A percentile compares a stretch with the other conserved stretches of the same genome.
phyloP scores from a whole-genome alignment of 2,329 filamentous ascomycete species.

The Tolypocladium ophioglossoides region DNA sequence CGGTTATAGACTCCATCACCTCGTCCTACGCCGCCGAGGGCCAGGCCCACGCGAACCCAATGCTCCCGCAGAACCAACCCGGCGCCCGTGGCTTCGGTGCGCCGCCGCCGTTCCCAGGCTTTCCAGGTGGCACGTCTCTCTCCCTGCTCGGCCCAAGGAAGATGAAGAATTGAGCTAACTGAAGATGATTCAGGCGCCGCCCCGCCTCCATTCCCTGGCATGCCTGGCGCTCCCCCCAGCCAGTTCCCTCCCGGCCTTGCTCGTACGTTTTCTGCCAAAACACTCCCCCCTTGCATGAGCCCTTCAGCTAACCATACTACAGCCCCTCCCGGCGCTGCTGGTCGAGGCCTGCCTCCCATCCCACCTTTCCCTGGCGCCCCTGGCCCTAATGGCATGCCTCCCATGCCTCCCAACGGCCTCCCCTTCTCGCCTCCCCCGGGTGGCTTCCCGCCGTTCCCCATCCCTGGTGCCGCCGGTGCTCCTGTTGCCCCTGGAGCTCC shows the following conservation, averaged over 20 bases:
- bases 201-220: conserved; percentile 49
- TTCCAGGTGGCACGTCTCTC: conserved; percentile 43
- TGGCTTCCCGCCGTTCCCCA: conserved; percentile 26
- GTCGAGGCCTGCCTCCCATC: conserved; percentile 35
- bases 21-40: conserved; percentile 92
- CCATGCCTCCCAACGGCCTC: conserved; percentile 25
- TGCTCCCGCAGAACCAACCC: conserved; percentile 62
- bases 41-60: conserved; percentile 75
- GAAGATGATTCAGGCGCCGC: conserved; percentile 17
- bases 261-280: conserved; percentile 33
- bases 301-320: background rate
- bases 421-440: conserved; percentile 28
- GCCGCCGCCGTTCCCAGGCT: conserved; percentile 41
- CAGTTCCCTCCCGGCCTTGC: conserved; percentile 32
- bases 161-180: background rate
- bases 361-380: conserved; percentile 36
- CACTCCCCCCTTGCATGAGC: background rate
- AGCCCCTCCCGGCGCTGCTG: conserved; percentile 24
- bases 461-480: conserved; percentile 19
- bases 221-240: conserved; percentile 31
- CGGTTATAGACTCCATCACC: conserved; percentile 96
- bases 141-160: conserved; percentile 3
- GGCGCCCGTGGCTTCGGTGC: conserved; percentile 31
- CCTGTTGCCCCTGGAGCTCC: conserved; percentile 14
- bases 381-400: conserved; percentile 35